Conservation (phyloP, 257 asterid genomes). For the Solanum acaule region DNA sequence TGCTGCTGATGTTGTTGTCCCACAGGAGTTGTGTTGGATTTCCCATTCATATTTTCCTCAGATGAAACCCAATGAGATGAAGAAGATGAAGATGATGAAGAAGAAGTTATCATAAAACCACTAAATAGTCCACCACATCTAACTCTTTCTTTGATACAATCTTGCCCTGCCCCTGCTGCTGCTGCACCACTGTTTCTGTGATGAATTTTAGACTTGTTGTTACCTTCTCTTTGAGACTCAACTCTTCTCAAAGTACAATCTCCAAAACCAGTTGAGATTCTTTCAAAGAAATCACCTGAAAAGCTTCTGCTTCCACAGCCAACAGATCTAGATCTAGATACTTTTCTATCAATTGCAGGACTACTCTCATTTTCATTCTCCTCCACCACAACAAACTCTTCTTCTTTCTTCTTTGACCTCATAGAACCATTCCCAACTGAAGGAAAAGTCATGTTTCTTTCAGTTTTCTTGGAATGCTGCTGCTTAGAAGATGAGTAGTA, state of each 20-base stretch:
- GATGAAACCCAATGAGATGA: constrained; percentile 59
- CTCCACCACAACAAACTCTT: constrained; percentile 47
- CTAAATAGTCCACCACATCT: constrained; percentile 90
- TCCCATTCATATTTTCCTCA: constrained; percentile 42
- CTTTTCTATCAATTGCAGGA: constrained; percentile 63
- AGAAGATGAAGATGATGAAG: constrained; percentile 71
- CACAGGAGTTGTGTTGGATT: constrained; percentile 16
- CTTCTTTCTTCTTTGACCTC: constrained; percentile 37
- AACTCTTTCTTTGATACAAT: constrained; percentile 74
- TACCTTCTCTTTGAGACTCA: constrained; percentile 93
- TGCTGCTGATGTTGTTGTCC: constrained; percentile 14
- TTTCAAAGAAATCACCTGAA: constrained; percentile 91
- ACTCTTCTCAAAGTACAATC: constrained; percentile 90
- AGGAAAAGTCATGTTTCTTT: constrained; percentile 28
- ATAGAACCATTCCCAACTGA: not conserved
- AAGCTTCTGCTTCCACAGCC: constrained; percentile 98
- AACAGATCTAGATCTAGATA: constrained; percentile 94
- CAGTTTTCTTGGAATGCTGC: constrained; percentile 25
- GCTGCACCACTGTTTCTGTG: constrained; percentile 20
- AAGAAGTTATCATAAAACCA: constrained; percentile 77
- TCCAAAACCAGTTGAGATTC: constrained; percentile 95
- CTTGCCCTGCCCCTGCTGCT: constrained; percentile 28
- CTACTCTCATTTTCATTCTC: constrained; percentile 41
- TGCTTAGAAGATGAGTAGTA: constrained; percentile 27
- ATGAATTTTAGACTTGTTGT: constrained; percentile 29